phyloP scores from a whole-genome alignment of 176 grass and related monocot species.

The Hyparrhenia diplandra region DNA sequence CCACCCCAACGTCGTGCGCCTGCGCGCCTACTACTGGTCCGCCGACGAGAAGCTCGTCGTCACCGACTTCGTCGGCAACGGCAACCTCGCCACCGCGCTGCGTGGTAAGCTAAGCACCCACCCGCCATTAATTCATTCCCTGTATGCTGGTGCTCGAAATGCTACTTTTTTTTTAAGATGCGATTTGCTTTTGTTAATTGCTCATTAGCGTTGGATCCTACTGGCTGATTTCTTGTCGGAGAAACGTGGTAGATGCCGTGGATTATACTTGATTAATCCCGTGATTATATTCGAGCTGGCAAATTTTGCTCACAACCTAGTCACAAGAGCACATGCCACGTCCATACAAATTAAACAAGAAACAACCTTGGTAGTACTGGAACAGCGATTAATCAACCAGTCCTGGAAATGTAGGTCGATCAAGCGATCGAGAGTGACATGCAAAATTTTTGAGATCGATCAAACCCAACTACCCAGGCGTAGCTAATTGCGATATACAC shows the following conservation, averaged over 20 bases:
- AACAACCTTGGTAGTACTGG: background rate
- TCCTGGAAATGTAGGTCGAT: background rate
- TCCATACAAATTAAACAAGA: background rate
- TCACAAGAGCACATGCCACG: background rate
- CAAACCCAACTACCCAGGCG: background rate
- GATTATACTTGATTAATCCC: background rate
- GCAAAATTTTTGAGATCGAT: background rate
- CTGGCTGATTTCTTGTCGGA: background rate
- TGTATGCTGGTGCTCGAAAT: background rate
- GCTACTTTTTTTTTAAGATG: background rate
- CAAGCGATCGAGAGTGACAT: background rate
- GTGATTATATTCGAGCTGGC: background rate
- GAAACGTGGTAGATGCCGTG: background rate
- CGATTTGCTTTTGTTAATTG: background rate
- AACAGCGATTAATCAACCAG: background rate
- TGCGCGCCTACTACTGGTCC: slow-evolving; percentile 95
- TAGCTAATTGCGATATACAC: background rate
- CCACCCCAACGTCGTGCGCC: slow-evolving; percentile 80
- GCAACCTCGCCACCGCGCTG: slow-evolving; percentile 77
- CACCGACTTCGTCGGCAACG: slow-evolving; percentile 94
- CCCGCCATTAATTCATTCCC: background rate
- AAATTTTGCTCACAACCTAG: background rate
- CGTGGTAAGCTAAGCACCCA: slow-evolving; percentile 35
- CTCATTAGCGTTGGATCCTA: background rate
- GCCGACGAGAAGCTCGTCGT: slow-evolving; percentile 92